A percentile compares a stretch with the other conserved stretches of the same genome.
Evolutionary conservation across 495 filamentous ascomycete species (phyloP).

Genomic region (Bathelium albidoporum): DNA sequence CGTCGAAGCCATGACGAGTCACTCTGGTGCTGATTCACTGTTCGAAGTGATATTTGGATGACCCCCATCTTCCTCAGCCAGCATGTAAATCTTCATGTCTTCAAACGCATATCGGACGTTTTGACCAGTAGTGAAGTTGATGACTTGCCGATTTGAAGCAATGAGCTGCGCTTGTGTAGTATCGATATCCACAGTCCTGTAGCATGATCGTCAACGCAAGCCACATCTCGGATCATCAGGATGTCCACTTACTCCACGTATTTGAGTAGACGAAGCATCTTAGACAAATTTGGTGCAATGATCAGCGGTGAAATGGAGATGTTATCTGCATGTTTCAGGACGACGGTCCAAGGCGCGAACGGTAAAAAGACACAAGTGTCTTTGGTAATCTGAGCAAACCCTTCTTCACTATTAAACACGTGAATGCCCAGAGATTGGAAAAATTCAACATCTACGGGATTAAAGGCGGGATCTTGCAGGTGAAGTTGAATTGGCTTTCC

Average conservation of each 20-base stretch:
- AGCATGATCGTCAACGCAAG: background rate
- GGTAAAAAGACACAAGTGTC: background rate
- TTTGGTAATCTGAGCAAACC: background rate
- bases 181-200: background rate
- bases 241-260: background rate
- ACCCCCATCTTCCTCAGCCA: slow-evolving; percentile 2
- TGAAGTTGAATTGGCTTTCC: background rate
- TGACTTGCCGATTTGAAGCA: background rate
- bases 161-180: background rate
- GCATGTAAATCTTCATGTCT: slow-evolving; percentile 9
- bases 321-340: background rate
- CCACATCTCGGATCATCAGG: background rate
- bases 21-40: background rate
- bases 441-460: background rate
- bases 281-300: background rate
- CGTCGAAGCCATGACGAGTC: background rate
- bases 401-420: background rate
- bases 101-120: slow-evolving; percentile 11
- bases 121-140: slow-evolving; percentile 8
- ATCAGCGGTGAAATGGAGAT: background rate
- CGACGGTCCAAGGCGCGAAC: background rate
- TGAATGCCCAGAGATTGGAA: background rate
- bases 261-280: too few species aligned
- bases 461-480: background rate
- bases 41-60: background rate